Percentiles rank a stretch among this genome's conserved stretches.
phyloP scores from a whole-genome alignment of 202 grass and related monocot species.

The Digitaria exilis region DNA sequence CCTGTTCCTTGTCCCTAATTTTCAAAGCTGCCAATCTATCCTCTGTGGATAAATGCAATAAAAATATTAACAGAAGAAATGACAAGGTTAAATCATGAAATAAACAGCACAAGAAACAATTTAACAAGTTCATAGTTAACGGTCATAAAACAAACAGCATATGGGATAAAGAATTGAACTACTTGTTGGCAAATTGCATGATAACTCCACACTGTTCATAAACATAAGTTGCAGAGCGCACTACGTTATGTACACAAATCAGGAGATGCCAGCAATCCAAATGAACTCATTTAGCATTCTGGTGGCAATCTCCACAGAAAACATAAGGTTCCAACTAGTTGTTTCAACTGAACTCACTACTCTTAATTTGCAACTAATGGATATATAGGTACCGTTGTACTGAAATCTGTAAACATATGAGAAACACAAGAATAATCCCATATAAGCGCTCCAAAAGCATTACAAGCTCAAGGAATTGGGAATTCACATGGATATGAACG shows the following conservation, averaged over 20 bases:
- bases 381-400: not conserved
- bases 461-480: not conserved
- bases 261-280: not conserved
- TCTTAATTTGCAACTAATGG: not conserved
- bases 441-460: not conserved
- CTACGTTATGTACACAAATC: not conserved
- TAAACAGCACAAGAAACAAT: not conserved
- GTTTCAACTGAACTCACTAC: not conserved
- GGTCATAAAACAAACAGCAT: not conserved
- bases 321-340: not conserved
- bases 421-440: not conserved
- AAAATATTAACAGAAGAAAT: constrained; percentile 22
- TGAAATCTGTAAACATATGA: not conserved
- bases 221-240: not conserved
- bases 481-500: not conserved
- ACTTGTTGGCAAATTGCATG: not conserved
- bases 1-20: constrained; percentile 61
- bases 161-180: not conserved
- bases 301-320: not conserved
- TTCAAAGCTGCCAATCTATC: constrained; percentile 76
- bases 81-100: not conserved
- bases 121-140: not conserved
- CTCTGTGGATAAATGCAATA: constrained; percentile 48
- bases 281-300: not conserved
- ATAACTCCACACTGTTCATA: not conserved